A percentile compares a stretch with the other conserved stretches of the same genome.
These are phyloP conservation scores for Schizophyllum amplum DNA, from an alignment of 1,284 basidiomycete genomes.

Conservation along the genomic window DNA sequence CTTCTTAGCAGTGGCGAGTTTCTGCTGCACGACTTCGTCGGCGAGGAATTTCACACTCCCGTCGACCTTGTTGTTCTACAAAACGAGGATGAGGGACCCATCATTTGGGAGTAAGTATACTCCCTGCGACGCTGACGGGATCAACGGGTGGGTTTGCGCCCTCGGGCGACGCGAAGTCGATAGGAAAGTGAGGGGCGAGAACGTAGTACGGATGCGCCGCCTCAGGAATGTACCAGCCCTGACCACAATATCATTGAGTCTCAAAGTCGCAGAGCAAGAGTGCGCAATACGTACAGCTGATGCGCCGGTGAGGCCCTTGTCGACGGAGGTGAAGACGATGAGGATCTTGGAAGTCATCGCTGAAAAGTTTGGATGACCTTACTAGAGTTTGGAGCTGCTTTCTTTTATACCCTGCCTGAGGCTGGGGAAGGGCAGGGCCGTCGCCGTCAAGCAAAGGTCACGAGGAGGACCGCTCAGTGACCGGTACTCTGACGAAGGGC, in stretches of 20 bases:
- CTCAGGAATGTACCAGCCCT: conserved; percentile 69
- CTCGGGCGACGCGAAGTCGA: conserved; percentile 65
- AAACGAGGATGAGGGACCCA: neutral
- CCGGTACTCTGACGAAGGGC: no score
- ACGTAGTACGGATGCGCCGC: conserved; percentile 78
- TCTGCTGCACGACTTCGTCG: conserved; percentile 47
- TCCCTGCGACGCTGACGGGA: conserved; percentile 44
- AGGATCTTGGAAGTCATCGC: conserved; percentile 31
- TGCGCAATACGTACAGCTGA: conserved; percentile 40
- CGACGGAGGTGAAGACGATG: conserved; percentile 68
- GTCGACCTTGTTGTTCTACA: conserved; percentile 50
- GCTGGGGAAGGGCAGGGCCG: no score
- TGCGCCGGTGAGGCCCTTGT: conserved; percentile 49
- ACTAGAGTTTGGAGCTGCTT: no score
- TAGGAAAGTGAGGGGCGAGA: conserved; percentile 46
- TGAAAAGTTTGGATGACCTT: neutral
- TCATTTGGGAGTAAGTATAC: neutral
- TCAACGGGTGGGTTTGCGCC: conserved; percentile 74
- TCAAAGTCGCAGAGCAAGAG: neutral
- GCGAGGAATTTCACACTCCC: conserved; percentile 55
- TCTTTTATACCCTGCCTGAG: neutral
- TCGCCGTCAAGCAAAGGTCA: no score
- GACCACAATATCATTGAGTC: conserved; percentile 1
- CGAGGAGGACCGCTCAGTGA: no score
- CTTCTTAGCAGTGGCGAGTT: conserved; percentile 54